Evolutionary conservation across 208 protist genomes (phyloP).

Genomic region (Trypanosoma lewisi): DNA sequence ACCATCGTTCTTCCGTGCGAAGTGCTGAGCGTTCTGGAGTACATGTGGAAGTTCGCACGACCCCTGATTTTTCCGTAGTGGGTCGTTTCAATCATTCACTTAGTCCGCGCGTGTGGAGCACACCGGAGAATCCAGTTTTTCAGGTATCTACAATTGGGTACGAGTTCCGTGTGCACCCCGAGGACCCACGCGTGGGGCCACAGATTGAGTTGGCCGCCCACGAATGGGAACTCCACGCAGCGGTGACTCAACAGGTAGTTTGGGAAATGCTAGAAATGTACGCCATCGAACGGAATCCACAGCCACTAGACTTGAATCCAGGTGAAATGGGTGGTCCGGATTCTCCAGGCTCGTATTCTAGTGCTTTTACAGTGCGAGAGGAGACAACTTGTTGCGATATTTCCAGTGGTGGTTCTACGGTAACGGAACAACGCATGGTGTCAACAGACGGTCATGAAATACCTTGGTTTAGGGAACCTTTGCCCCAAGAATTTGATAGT

Average conservation of each 20-base stretch:
- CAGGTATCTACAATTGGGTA: slow-evolving; percentile 75
- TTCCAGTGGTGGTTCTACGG: not conserved
- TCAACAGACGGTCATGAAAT: slow-evolving; percentile 39
- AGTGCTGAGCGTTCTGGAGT: slow-evolving; percentile 58
- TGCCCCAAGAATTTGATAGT: slow-evolving; percentile 51
- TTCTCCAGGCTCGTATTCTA: slow-evolving; percentile 52
- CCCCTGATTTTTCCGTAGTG: slow-evolving; percentile 80
- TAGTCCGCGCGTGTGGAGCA: slow-evolving; percentile 77
- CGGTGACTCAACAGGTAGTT: slow-evolving; percentile 74
- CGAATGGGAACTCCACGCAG: slow-evolving; percentile 81
- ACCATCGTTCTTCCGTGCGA: slow-evolving; percentile 52
- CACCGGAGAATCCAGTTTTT: slow-evolving; percentile 68
- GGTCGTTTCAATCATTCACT: slow-evolving; percentile 50
- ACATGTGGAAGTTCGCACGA: slow-evolving; percentile 57
- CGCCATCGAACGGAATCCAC: slow-evolving; percentile 63
- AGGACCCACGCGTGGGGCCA: slow-evolving; percentile 65
- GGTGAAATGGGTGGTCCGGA: slow-evolving; percentile 77
- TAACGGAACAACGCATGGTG: slow-evolving; percentile 75
- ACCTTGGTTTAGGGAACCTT: slow-evolving; percentile 79
- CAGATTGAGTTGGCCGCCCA: slow-evolving; percentile 74
- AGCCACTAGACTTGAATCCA: slow-evolving; percentile 61
- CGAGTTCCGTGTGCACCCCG: slow-evolving; percentile 88
- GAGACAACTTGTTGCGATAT: not conserved
- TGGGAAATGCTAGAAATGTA: slow-evolving; percentile 87
- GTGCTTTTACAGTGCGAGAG: slow-evolving; percentile 52